These are phyloP conservation scores for Vigna hirtella DNA, from an alignment of 306 rosid species.

Conservation along the genomic window DNA sequence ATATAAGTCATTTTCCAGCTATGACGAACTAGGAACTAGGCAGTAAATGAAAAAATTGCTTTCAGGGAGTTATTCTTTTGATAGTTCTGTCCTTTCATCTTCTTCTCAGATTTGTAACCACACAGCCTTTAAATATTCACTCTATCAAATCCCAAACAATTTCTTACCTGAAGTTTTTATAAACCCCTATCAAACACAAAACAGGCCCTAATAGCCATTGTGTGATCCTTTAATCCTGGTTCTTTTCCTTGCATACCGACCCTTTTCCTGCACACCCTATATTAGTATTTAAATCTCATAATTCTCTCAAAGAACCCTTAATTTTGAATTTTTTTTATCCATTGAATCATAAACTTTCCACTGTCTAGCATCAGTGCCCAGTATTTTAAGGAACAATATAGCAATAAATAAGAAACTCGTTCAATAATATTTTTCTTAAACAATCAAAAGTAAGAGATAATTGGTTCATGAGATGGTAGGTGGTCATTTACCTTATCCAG, in stretches of 20 bases:
- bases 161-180: no score
- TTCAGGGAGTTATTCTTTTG: no score
- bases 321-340: neutral
- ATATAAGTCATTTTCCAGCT: no score
- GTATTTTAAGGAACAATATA: neutral
- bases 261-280: neutral
- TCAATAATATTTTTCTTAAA: neutral
- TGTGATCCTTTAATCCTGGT: neutral
- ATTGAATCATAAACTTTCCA: neutral
- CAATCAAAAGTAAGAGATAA: neutral
- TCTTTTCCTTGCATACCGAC: neutral
- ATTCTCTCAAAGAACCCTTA: neutral
- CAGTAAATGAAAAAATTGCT: no score
- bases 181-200: no score
- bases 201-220: neutral
- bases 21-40: no score
- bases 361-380: neutral
- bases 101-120: neutral
- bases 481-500: neutral
- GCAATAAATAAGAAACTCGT: neutral
- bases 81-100: no score
- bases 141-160: no score
- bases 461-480: neutral
- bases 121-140: no score
- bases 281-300: neutral